Conservation (phyloP, 2,329 filamentous ascomycete species). For the Hymenoscyphus repandus region DNA sequence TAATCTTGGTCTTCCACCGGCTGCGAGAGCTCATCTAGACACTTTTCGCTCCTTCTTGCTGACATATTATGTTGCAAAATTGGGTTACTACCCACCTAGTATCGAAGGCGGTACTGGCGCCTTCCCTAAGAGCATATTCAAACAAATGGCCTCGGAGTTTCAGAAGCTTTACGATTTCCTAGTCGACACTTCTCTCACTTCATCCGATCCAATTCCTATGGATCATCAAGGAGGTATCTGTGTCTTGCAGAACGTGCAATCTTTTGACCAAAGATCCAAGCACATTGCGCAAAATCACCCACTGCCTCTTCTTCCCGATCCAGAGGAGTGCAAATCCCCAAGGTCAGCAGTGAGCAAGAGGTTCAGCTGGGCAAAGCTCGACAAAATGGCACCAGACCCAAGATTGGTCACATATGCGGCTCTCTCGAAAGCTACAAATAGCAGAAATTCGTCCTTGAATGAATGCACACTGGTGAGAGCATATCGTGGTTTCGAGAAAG, state of each 20-base stretch:
- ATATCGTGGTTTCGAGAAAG: slow-evolving; percentile 66
- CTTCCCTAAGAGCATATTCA: slow-evolving; percentile 55
- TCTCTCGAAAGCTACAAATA: slow-evolving; percentile 44
- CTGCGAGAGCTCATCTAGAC: slow-evolving; percentile 62
- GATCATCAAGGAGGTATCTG: slow-evolving; percentile 63
- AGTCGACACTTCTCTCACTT: slow-evolving; percentile 54
- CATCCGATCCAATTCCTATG: slow-evolving; percentile 40
- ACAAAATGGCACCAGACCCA: slow-evolving; percentile 43
- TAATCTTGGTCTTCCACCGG: slow-evolving; percentile 57
- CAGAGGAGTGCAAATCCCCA: slow-evolving; percentile 13
- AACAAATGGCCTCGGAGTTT: slow-evolving; percentile 64
- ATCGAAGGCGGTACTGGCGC: slow-evolving; percentile 37
- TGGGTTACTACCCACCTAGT: slow-evolving; percentile 68
- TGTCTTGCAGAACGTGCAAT: slow-evolving; percentile 60
- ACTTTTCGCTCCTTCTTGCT: slow-evolving; percentile 66
- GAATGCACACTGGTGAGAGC: slow-evolving; percentile 54
- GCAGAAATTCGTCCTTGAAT: slow-evolving; percentile 30
- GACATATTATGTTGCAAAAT: slow-evolving; percentile 58
- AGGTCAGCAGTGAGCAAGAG: slow-evolving; percentile 28
- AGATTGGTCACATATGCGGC: slow-evolving; percentile 48
- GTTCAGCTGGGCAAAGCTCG: slow-evolving; percentile 19
- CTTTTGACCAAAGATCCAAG: slow-evolving; percentile 58
- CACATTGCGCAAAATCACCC: slow-evolving; percentile 58
- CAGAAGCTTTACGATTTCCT: slow-evolving; percentile 65
- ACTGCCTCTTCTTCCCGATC: slow-evolving; percentile 58